Evolutionary conservation across 192 early-diverging fungal species (phyloP).

Genomic region (Nowakowskiella sp.): DNA sequence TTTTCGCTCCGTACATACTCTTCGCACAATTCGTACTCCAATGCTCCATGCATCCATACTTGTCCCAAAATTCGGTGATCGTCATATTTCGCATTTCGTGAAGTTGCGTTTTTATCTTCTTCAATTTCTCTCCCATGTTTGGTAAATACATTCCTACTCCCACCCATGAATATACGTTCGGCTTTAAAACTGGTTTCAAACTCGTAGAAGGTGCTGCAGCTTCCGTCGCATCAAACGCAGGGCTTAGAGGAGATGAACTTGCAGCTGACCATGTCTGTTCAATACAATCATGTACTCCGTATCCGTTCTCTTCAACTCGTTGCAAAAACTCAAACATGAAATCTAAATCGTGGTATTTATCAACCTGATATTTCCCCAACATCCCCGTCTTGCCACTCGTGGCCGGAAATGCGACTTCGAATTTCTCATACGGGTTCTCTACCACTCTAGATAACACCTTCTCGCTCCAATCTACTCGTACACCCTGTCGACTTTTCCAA

Average conservation of each 20-base stretch:
- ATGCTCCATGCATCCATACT: not conserved
- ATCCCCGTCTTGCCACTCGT: not conserved
- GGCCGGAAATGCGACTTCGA: not conserved
- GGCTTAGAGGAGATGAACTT: no score
- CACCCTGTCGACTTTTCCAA: not conserved
- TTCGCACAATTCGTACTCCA: not conserved
- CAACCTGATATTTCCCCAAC: not conserved
- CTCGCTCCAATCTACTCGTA: not conserved
- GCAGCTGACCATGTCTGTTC: no score
- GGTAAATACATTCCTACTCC: not conserved
- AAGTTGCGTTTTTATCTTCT: not conserved
- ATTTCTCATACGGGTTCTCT: not conserved
- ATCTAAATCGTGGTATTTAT: not conserved
- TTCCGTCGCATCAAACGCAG: not conserved
- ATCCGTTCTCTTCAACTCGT: not conserved
- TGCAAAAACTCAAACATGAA: not conserved
- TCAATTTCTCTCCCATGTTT: not conserved
- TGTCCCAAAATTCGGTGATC: not conserved
- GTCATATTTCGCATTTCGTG: not conserved
- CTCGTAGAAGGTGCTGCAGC: not conserved
- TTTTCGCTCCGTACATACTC: no score
- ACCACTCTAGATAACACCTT: not conserved
- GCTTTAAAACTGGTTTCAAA: not conserved
- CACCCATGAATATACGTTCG: not conserved
- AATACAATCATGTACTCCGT: no score